A percentile compares a stretch with the other conserved stretches of the same genome.
Evolutionary conservation across 257 asterid species (phyloP).

Genomic region (Fraxinus excelsior): DNA sequence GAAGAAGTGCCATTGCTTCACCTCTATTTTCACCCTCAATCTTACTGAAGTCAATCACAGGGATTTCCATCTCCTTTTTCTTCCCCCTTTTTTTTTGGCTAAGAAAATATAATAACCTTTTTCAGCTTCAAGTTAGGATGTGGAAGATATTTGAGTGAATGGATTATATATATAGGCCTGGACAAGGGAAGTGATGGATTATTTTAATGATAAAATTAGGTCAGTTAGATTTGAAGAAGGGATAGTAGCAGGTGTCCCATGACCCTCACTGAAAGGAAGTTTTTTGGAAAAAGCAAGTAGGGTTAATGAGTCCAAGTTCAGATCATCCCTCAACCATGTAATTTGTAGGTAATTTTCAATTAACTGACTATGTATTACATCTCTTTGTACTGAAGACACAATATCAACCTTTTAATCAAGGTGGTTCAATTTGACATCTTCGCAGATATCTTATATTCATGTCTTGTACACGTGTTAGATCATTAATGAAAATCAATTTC

Average conservation of each 20-base stretch:
- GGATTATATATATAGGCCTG: conserved; percentile 58
- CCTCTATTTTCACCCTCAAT: conserved; percentile 53
- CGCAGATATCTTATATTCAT: conserved; percentile 8
- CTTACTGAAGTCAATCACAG: conserved; percentile 69
- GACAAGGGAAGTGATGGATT: background rate
- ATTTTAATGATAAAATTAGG: background rate
- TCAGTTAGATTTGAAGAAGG: conserved; percentile 31
- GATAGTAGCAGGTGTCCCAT: conserved; percentile 33
- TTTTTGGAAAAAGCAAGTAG: conserved; percentile 31
- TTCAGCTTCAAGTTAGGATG: conserved; percentile 19
- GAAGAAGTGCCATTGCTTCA: conserved; percentile 69
- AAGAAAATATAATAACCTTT: background rate
- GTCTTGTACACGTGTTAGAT: background rate
- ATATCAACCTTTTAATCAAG: background rate
- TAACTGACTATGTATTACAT: conserved; percentile 30
- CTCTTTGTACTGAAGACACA: background rate
- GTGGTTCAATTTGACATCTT: conserved; percentile 18
- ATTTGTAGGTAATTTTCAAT: conserved; percentile 25
- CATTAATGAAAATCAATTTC: background rate
- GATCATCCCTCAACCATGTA: conserved; percentile 49
- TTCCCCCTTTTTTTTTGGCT: background rate
- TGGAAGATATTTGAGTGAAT: conserved; percentile 21
- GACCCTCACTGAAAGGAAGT: conserved; percentile 29
- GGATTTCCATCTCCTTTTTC: conserved; percentile 64
- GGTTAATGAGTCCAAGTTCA: conserved; percentile 51